These are phyloP conservation scores for Pyrenophora teres DNA, from an alignment of 2,329 filamentous ascomycete species.

Conservation along the genomic window DNA sequence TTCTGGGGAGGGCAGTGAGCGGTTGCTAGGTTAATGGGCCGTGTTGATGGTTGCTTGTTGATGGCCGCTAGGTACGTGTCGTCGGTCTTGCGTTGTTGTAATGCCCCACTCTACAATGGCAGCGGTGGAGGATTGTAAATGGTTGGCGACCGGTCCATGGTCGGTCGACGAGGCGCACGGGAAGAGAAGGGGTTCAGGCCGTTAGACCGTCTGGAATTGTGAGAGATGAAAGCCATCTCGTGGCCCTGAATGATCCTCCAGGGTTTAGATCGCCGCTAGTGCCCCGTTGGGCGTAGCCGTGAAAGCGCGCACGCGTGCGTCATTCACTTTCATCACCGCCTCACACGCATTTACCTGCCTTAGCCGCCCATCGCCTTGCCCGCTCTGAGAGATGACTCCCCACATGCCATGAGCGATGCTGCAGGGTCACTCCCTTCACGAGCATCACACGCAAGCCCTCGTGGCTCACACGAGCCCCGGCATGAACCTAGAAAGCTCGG, in stretches of 20 bases:
- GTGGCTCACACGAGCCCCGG: slow-evolving; percentile 2
- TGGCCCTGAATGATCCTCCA: slow-evolving; percentile 22
- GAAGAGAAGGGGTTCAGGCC: slow-evolving; percentile 16
- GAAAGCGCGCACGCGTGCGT: slow-evolving; percentile 20
- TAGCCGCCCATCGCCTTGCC: slow-evolving; percentile 10
- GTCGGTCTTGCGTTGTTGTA: slow-evolving; percentile 13
- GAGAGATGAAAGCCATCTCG: slow-evolving; percentile 19
- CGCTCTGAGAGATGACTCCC: slow-evolving; percentile 21
- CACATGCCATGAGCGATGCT: slow-evolving; percentile 31
- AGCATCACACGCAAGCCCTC: slow-evolving; percentile 14
- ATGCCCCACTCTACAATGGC: slow-evolving; percentile 18
- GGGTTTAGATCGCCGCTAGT: slow-evolving; percentile 14
- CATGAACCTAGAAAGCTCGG: slow-evolving; percentile 18
- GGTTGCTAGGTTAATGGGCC: slow-evolving; percentile 31
- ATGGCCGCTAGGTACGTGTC: slow-evolving; percentile 18
- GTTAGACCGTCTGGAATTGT: slow-evolving; percentile 18
- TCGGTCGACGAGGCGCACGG: slow-evolving; percentile 15
- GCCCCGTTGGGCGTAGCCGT: slow-evolving; percentile 17
- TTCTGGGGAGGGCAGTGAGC: slow-evolving; percentile 26
- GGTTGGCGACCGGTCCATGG: slow-evolving; percentile 23
- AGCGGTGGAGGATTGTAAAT: slow-evolving; percentile 11
- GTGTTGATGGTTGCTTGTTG: slow-evolving; percentile 32
- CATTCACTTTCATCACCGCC: slow-evolving; percentile 17
- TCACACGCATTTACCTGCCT: slow-evolving; percentile 13
- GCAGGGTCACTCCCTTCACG: slow-evolving; percentile 21